Conservation (phyloP, 257 asterid genomes). For the Solanum microdontum region DNA sequence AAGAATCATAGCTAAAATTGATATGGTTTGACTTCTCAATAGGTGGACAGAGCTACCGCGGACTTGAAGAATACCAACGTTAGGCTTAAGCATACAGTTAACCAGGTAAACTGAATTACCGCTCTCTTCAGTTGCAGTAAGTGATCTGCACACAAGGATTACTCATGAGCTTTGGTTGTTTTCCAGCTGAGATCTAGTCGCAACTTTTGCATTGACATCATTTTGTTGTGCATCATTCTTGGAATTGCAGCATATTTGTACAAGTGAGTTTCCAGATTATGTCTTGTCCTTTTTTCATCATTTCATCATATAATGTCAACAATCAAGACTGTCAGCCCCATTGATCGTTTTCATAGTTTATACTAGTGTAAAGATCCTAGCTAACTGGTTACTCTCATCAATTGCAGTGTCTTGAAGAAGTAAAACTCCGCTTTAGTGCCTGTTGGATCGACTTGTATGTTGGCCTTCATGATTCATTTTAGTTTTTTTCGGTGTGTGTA, state of each 20-base stretch:
- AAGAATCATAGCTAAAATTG: neutral
- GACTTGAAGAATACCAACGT: conserved; percentile 94
- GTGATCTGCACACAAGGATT: neutral
- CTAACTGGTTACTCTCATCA: neutral
- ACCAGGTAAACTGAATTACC: conserved; percentile 45
- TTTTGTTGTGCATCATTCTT: conserved; percentile 74
- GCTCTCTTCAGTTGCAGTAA: neutral
- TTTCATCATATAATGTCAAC: neutral
- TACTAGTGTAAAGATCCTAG: neutral
- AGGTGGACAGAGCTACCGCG: conserved; percentile 94
- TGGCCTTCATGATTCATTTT: neutral
- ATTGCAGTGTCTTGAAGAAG: conserved; percentile 37
- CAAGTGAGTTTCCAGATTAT: conserved; percentile 48
- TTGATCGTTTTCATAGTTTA: neutral
- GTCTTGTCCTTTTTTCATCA: neutral
- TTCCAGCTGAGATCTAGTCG: conserved; percentile 95
- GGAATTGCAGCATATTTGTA: conserved; percentile 95
- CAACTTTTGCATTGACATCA: conserved; percentile 87
- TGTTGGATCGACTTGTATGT: neutral
- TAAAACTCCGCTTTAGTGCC: neutral
- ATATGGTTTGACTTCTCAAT: conserved; percentile 13
- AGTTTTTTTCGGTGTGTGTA: neutral
- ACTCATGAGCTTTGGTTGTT: neutral
- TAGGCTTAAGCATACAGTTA: conserved; percentile 90
- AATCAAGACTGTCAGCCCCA: neutral